Conservation (phyloP, 2,329 filamentous ascomycete species). For the Capronia epimyces region DNA sequence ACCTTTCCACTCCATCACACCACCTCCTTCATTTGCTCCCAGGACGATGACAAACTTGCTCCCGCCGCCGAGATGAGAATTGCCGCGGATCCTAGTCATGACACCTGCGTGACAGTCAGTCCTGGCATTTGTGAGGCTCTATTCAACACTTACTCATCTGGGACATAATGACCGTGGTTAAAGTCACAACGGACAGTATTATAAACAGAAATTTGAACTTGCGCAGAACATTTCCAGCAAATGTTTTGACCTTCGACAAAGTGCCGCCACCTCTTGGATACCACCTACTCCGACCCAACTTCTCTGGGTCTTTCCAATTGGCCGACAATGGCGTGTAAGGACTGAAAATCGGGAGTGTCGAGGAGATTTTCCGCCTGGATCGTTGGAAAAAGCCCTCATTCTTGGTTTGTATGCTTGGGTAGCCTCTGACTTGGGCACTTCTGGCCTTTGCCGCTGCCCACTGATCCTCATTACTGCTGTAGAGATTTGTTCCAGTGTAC, state of each 20-base stretch:
- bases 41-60: slow-evolving; percentile 90
- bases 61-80: slow-evolving; percentile 70
- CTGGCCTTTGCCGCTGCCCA: slow-evolving; percentile 81
- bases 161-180: slow-evolving; percentile 25
- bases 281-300: slow-evolving; percentile 58
- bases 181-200: slow-evolving; percentile 34
- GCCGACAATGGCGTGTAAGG: slow-evolving; percentile 30
- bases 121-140: background rate
- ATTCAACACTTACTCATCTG: slow-evolving; percentile 22
- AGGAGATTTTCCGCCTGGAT: slow-evolving; percentile 75
- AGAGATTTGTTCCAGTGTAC: slow-evolving; percentile 46
- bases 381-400: slow-evolving; percentile 83
- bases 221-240: slow-evolving; percentile 52
- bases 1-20: slow-evolving; percentile 99
- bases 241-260: slow-evolving; percentile 34
- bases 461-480: slow-evolving; percentile 54
- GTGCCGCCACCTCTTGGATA: slow-evolving; percentile 37
- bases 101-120: slow-evolving; percentile 44
- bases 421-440: slow-evolving; percentile 66
- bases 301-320: slow-evolving; percentile 71
- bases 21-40: slow-evolving; percentile 87
- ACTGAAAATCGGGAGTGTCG: slow-evolving; percentile 68
- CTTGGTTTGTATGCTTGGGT: slow-evolving; percentile 72
- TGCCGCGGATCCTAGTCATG: slow-evolving; percentile 61
- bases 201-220: slow-evolving; percentile 58